Evolutionary conservation across 129 eudicot genomes (phyloP).

Genomic region (Erigeron canadensis): DNA sequence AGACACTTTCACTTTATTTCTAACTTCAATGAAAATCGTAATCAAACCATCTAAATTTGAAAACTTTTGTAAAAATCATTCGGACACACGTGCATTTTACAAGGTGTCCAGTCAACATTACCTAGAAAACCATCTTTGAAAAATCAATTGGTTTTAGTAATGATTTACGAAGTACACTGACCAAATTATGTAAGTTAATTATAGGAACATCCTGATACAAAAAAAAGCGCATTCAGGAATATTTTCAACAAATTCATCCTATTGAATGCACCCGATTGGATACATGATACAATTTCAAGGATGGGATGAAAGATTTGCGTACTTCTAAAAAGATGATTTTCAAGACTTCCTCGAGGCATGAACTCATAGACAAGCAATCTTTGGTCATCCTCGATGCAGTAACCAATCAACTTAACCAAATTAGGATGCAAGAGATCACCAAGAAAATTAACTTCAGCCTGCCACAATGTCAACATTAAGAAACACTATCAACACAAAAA

Average conservation of each 20-base stretch:
- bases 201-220: background rate
- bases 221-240: background rate
- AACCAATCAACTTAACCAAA: slow-evolving; percentile 87
- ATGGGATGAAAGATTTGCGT: slow-evolving; percentile 27
- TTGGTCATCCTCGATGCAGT: slow-evolving; percentile 93
- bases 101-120: no score
- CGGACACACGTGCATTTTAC: background rate
- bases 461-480: slow-evolving; percentile 27
- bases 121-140: no score
- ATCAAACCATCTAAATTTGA: background rate
- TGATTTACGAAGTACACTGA: background rate
- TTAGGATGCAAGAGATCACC: slow-evolving; percentile 92
- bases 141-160: background rate
- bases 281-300: background rate
- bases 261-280: background rate
- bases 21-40: background rate
- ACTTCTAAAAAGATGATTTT: slow-evolving; percentile 94
- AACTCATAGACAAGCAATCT: slow-evolving; percentile 93
- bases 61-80: background rate
- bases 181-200: background rate
- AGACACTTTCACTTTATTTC: background rate
- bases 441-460: slow-evolving; percentile 93
- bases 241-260: background rate
- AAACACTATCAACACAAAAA: background rate
- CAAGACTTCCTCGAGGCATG: slow-evolving; percentile 98